A percentile compares a stretch with the other conserved stretches of the same genome.
phyloP scores from a whole-genome alignment of 2,329 filamentous ascomycete species.

The Endothia cerciana region DNA sequence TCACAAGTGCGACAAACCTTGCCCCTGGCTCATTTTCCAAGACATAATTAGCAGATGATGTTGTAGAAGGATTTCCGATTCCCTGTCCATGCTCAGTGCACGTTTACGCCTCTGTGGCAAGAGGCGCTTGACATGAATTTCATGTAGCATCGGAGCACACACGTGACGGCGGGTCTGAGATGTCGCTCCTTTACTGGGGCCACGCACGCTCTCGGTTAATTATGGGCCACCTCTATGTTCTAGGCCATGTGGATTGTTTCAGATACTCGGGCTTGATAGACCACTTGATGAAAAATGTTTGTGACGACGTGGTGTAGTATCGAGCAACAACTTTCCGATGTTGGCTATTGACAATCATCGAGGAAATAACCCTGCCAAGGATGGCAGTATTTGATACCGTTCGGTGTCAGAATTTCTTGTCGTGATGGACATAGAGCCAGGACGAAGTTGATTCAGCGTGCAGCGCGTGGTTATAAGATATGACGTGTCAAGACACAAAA shows the following conservation, averaged over 20 bases:
- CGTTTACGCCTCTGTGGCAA: neutral
- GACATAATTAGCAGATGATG: neutral
- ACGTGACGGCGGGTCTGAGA: neutral
- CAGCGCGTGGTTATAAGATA: neutral
- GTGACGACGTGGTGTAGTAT: too few relatives aligned
- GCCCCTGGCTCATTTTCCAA: neutral
- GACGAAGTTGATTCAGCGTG: neutral
- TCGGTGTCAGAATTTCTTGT: neutral
- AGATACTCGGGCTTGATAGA: neutral
- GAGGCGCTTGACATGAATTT: neutral
- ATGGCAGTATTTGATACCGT: neutral
- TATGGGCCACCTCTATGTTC: neutral
- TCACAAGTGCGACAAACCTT: neutral
- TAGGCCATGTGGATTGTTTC: conserved; percentile 1
- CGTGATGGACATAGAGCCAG: neutral
- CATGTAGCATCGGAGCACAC: neutral
- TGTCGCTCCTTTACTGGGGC: neutral
- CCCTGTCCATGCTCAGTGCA: neutral
- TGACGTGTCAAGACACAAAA: neutral
- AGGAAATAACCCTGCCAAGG: neutral
- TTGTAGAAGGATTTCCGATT: neutral
- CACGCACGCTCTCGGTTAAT: neutral
- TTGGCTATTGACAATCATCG: neutral
- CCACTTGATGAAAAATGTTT: too few relatives aligned
- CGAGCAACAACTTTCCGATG: neutral